Evolutionary conservation across 345 rosid species (phyloP).

Genomic region (Noccaea caerulescens): DNA sequence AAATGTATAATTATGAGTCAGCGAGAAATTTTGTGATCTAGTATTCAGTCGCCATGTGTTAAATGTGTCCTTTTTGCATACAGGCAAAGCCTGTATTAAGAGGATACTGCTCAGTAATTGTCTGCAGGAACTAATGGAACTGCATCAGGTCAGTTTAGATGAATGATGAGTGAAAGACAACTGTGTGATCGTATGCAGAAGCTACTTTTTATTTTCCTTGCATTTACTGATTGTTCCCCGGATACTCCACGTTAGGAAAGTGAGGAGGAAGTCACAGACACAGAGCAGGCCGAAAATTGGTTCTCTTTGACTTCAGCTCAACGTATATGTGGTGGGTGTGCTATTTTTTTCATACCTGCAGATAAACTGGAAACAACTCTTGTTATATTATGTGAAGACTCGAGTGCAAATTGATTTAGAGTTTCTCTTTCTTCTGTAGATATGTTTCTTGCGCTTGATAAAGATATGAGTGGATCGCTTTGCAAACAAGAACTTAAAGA

Average conservation of each 20-base stretch:
- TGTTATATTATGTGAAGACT: constrained; percentile 13
- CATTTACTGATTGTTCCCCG: constrained; percentile 8
- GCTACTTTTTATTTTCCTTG: constrained; percentile 6
- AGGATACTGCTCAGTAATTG: constrained; percentile 95
- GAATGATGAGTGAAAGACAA: constrained; percentile 13
- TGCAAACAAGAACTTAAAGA: constrained; percentile 96
- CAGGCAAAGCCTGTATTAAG: constrained; percentile 97
- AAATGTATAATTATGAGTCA: constrained; percentile 2
- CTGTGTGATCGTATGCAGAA: constrained; percentile 1
- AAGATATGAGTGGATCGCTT: constrained; percentile 87
- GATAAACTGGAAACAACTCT: constrained; percentile 22
- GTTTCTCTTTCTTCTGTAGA: constrained; percentile 54
- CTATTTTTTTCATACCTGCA: not conserved
- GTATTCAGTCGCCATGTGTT: not conserved
- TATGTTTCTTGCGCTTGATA: constrained; percentile 96
- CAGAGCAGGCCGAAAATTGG: constrained; percentile 99
- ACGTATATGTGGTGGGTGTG: constrained; percentile 81
- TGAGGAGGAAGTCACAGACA: constrained; percentile 97
- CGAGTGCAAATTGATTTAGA: not conserved
- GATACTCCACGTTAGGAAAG: constrained; percentile 64
- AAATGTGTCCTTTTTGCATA: constrained; percentile 23
- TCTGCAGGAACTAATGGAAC: constrained; percentile 99
- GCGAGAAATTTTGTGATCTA: constrained; percentile 10
- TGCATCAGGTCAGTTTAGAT: constrained; percentile 77
- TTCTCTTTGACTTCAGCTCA: constrained; percentile 99